phyloP scores from a whole-genome alignment of 345 rosid genomes.

The Ceriops zippeliana region DNA sequence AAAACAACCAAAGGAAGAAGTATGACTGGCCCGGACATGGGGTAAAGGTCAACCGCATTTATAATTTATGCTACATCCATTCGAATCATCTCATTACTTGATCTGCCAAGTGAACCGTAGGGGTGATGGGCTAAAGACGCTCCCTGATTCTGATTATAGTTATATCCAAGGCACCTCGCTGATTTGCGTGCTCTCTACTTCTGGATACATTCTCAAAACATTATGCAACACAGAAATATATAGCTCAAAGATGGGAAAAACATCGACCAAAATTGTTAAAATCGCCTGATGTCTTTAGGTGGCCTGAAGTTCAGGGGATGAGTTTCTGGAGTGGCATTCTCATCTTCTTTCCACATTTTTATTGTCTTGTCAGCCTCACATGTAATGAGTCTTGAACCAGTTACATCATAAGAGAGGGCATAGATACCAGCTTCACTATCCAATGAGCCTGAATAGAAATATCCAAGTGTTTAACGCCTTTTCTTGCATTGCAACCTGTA shows the following conservation, averaged over 20 bases:
- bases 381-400: slow-evolving; percentile 77
- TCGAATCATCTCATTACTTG: too few relatives aligned
- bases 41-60: too few relatives aligned
- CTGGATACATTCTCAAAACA: too few relatives aligned
- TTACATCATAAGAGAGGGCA: slow-evolving; percentile 67
- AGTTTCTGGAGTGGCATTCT: slow-evolving; percentile 81
- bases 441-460: slow-evolving; percentile 65
- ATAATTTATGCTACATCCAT: too few relatives aligned
- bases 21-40: too few relatives aligned
- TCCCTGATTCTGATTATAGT: too few relatives aligned
- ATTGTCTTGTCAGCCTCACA: slow-evolving; percentile 98
- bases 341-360: slow-evolving; percentile 99
- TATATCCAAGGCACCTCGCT: too few relatives aligned
- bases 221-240: not conserved
- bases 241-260: not conserved
- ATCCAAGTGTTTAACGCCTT: not conserved
- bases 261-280: slow-evolving; percentile 27
- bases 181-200: too few relatives aligned
- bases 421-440: slow-evolving; percentile 98
- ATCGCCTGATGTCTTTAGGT: slow-evolving; percentile 93
- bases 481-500: not conserved
- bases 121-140: too few relatives aligned
- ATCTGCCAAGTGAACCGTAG: too few relatives aligned
- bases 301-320: slow-evolving; percentile 96
- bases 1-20: too few relatives aligned